Evolutionary conservation across 352 stramenopile species (phyloP).

Genomic region (Phytophthora fragariae): DNA sequence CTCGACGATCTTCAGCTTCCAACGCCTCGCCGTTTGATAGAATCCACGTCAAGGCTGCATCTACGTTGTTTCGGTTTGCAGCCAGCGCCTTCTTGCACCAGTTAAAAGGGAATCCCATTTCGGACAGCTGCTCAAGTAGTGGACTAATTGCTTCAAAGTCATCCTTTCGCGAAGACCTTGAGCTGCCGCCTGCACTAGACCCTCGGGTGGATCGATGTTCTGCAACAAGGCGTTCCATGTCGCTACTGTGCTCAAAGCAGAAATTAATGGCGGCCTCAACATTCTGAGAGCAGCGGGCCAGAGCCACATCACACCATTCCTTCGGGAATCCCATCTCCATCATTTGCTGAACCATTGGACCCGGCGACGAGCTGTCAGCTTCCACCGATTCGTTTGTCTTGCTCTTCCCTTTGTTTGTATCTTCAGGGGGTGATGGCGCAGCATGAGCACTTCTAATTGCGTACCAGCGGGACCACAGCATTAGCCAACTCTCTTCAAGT

Average conservation of each 20-base stretch:
- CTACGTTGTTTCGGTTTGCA: slow-evolving; percentile 91
- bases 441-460: slow-evolving; percentile 60
- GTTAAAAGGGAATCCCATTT: slow-evolving; percentile 94
- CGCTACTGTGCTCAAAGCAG: slow-evolving; percentile 92
- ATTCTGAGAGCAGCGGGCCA: slow-evolving; percentile 88
- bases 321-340: slow-evolving; percentile 95
- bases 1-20: slow-evolving; percentile 86
- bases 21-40: slow-evolving; percentile 91
- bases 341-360: slow-evolving; percentile 91
- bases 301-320: slow-evolving; percentile 92
- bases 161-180: slow-evolving; percentile 47
- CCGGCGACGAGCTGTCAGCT: slow-evolving; percentile 43
- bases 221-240: slow-evolving; percentile 90
- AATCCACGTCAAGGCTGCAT: slow-evolving; percentile 93
- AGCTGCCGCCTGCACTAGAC: slow-evolving; percentile 22
- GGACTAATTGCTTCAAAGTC: slow-evolving; percentile 75
- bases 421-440: slow-evolving; percentile 35
- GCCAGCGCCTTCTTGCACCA: slow-evolving; percentile 93
- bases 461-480: slow-evolving; percentile 84
- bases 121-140: slow-evolving; percentile 87
- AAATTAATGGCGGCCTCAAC: slow-evolving; percentile 93
- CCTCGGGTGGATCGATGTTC: slow-evolving; percentile 74
- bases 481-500: slow-evolving; percentile 82
- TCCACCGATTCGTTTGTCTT: slow-evolving; percentile 36
- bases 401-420: slow-evolving; percentile 35